phyloP scores from a whole-genome alignment of 495 filamentous ascomycete genomes.

The Xylaria bambusicola region DNA sequence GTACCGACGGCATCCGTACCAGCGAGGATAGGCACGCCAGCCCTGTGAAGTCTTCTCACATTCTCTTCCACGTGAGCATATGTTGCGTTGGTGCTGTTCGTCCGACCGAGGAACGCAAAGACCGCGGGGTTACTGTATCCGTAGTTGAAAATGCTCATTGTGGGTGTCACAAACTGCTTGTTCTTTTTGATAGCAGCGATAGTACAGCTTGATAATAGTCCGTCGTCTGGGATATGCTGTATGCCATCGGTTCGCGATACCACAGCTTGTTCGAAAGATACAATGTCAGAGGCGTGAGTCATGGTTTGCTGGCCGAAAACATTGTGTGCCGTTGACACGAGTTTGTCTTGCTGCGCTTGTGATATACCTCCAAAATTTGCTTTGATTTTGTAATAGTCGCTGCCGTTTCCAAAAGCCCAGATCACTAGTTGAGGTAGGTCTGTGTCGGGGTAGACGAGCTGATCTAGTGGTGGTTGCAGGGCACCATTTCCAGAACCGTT shows the following conservation, averaged over 20 bases:
- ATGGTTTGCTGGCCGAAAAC: constrained; percentile 27
- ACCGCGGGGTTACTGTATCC: constrained; percentile 25
- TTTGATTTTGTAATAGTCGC: constrained; percentile 48
- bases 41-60: constrained; percentile 29
- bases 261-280: constrained; percentile 29
- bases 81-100: constrained; percentile 16
- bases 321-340: constrained; percentile 29
- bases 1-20: constrained; percentile 38
- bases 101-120: constrained; percentile 21
- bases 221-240: constrained; percentile 40
- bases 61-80: constrained; percentile 30
- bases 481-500: constrained; percentile 25
- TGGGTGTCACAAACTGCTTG: constrained; percentile 32
- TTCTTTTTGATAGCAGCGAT: constrained; percentile 23
- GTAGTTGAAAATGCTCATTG: constrained; percentile 32
- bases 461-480: constrained; percentile 20
- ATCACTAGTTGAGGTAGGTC: constrained; percentile 35
- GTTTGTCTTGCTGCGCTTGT: constrained; percentile 30
- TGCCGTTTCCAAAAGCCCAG: constrained; percentile 36
- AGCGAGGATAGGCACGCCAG: constrained; percentile 36
- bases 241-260: constrained; percentile 31
- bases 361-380: constrained; percentile 33
- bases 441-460: constrained; percentile 29
- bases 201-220: constrained; percentile 18
- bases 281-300: constrained; percentile 30